phyloP scores from a whole-genome alignment of 371 early-diverging fungal genomes.

The Syncephalastrum racemosum region DNA sequence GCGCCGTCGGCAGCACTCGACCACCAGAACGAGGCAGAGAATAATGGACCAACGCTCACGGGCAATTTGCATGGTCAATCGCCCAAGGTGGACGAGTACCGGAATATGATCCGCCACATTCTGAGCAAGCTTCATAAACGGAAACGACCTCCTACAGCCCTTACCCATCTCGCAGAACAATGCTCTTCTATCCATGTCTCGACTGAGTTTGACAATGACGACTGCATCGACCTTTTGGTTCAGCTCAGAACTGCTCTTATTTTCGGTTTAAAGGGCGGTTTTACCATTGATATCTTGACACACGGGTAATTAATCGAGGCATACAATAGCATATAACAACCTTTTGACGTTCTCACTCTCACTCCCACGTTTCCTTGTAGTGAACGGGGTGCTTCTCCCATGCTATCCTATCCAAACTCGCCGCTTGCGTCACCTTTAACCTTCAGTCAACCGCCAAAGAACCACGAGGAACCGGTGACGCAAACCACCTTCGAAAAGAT shows the following conservation, averaged over 20 bases:
- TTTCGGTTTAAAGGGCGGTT: conserved; percentile 26
- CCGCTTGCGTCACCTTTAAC: neutral
- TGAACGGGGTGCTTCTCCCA: neutral
- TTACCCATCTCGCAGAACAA: conserved; percentile 26
- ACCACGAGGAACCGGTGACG: neutral
- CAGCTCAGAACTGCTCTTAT: conserved; percentile 43
- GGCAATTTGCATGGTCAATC: conserved; percentile 10
- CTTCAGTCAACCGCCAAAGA: neutral
- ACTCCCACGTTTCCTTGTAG: neutral
- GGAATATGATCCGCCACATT: conserved; percentile 44
- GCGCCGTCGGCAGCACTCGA: neutral
- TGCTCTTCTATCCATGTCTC: conserved; percentile 14
- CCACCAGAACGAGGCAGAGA: neutral
- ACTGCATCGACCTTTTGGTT: conserved; percentile 38
- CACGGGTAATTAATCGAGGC: conserved; percentile 24
- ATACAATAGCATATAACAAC: neutral
- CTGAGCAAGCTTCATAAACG: conserved; percentile 38
- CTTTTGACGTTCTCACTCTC: neutral
- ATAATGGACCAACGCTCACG: conserved; percentile 1
- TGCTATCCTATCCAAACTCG: conserved; percentile 1
- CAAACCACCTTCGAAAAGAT: conserved; percentile 36
- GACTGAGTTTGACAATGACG: conserved; percentile 44
- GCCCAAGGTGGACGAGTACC: conserved; percentile 42
- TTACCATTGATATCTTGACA: conserved; percentile 28
- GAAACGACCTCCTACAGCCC: conserved; percentile 37